phyloP scores from a whole-genome alignment of 805 yeast genomes.

The Saturnispora bothae region DNA sequence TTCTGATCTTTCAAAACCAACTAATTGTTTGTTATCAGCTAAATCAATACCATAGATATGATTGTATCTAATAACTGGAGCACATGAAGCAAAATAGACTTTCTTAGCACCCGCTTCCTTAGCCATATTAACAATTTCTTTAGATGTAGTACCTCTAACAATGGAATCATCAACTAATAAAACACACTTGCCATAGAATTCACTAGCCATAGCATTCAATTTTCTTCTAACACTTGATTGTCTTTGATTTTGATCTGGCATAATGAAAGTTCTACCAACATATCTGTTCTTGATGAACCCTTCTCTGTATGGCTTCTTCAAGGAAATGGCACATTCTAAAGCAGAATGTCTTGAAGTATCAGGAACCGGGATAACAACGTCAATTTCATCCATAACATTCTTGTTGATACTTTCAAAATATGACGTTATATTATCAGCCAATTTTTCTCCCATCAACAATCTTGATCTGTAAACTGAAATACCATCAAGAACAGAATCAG shows the following conservation, averaged over 20 bases:
- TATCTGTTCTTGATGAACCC: conserved; percentile 96
- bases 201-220: conserved; percentile 91
- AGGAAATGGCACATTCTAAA: conserved; percentile 74
- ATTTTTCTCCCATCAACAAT: conserved; percentile 83
- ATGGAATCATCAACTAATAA: conserved; percentile 93
- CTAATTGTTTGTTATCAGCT: conserved; percentile 89
- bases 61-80: conserved; percentile 94
- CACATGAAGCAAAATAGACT: conserved; percentile 95
- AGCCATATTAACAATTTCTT: conserved; percentile 97
- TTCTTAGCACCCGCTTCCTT: conserved; percentile 93
- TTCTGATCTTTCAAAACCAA: conserved; percentile 71
- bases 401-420: conserved; percentile 31
- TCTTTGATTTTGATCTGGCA: conserved; percentile 96
- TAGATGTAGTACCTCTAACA: conserved; percentile 95
- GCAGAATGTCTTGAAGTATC: conserved; percentile 98
- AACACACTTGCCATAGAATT: conserved; percentile 76
- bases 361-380: conserved; percentile 96
- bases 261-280: conserved; percentile 94
- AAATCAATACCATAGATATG: conserved; percentile 97
- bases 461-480: conserved; percentile 89
- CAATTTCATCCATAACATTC: conserved; percentile 49
- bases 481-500: conserved; percentile 95
- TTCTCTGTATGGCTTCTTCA: conserved; percentile 82
- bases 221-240: conserved; percentile 89
- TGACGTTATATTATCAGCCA: conserved; percentile 58